Base-by-base conservation (phyloP, 2,329 filamentous ascomycete genomes). In the Ceratocystis alfenasii region DNA sequence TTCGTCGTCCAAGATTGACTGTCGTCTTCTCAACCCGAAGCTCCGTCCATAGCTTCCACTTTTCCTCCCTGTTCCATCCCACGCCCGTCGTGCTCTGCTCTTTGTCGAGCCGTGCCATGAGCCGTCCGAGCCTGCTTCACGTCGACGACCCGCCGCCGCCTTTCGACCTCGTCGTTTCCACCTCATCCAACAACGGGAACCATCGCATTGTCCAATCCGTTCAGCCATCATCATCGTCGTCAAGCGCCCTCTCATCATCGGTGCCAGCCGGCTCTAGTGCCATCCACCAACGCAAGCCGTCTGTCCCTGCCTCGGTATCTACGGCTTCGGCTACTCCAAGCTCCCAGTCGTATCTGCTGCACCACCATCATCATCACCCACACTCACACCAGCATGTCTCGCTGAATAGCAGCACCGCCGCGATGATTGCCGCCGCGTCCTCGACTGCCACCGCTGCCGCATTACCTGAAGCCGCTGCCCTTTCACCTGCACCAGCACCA, bases 61-160 rank as follows among this genome's bases (percentile, higher is more conserved):
- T 41, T 41, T 15, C 62, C 12, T 25, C 33, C 33, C 63, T 6
- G 17, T 30, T 28, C 7, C 8, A 5, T 5, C n/a, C 33, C 8
- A 20, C 63, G 50, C 25, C 50, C 50, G 5, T 8, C 28, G 22
- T 44, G 25, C 33, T 57, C 25, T 45, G 28, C 55, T 50, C 48
- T 20, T 20, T 22, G 48, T 22, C 48, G 48, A 3, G 48, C 48
- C 28, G 48, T 55, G 63, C 61, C 59, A 65, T 65, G 66, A 63
- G 50, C 55, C 64, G 62, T 20, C 59, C 55, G 8, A 64, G 44
- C 50, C 25, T 64, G 22, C 44, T 57, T 62, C 46, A 65, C 60
- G 50, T 64, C 45, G 48, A 59, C 59, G 65, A 65, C 65, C 67
- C 62, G 8, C 67, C 65, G 61, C 65, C 67, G 22, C 63, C 63